These are phyloP conservation scores for Ceriops tagal DNA, from an alignment of 345 rosid genomes.

Conservation along the genomic window DNA sequence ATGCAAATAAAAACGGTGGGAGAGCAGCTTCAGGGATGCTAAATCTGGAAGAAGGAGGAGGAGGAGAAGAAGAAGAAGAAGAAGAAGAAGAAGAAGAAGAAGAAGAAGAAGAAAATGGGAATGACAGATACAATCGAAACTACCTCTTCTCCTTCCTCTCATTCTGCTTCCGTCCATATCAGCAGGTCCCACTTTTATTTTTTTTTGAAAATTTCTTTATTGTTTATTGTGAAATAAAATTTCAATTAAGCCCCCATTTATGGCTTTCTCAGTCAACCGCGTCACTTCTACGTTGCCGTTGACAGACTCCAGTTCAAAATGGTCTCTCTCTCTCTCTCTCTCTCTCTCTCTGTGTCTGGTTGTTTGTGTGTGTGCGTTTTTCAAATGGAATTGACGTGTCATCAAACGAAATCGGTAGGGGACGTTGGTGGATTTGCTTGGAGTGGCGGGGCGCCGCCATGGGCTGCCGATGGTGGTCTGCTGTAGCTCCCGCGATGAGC, in stretches of 20 bases:
- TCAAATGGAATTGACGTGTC: background rate
- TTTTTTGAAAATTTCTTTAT: background rate
- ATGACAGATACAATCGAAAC: slow-evolving; percentile 35
- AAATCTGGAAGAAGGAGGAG: no score
- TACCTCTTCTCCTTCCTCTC: slow-evolving; percentile 30
- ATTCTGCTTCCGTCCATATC: slow-evolving; percentile 24
- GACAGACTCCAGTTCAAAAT: slow-evolving; percentile 81
- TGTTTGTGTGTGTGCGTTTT: background rate
- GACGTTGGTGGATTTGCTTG: slow-evolving; percentile 64
- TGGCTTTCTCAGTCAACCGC: slow-evolving; percentile 46
- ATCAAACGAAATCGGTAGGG: slow-evolving; percentile 38
- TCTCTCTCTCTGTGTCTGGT: no score
- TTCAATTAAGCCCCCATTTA: background rate
- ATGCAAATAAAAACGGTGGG: no score
- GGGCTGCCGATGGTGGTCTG: slow-evolving; percentile 75
- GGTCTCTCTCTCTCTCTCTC: slow-evolving; percentile 34
- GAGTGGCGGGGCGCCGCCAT: slow-evolving; percentile 58
- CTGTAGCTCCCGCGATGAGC: slow-evolving; percentile 93
- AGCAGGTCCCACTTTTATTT: slow-evolving; percentile 16
- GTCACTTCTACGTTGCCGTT: slow-evolving; percentile 83
- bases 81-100: background rate
- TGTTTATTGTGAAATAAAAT: no score
- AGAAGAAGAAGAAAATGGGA: background rate
- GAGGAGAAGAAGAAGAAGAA: background rate
- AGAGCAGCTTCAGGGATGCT: no score